Base-by-base conservation (phyloP, 2,329 filamentous ascomycete genomes). In the Lachnellula hyalina region DNA sequence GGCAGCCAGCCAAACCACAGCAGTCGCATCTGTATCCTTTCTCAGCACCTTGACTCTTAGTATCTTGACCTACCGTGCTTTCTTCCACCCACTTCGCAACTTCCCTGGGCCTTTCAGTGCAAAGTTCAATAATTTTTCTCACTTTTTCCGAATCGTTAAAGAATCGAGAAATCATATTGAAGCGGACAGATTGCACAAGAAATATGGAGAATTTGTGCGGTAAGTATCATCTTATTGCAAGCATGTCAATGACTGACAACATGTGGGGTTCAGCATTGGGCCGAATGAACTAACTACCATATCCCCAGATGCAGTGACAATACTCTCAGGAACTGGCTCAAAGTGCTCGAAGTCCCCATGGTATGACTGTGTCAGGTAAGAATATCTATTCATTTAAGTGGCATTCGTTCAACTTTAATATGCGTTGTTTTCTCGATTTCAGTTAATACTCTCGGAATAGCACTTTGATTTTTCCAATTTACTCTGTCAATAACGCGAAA, bases 11-110 rank as follows among this genome's bases (percentile, higher is more conserved):
- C 40, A 34, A 17, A 34, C 50, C 14, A 52, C 60, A n/a, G 36
- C 53, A 3, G n/a, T 47, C 11, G 45, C 51, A 9, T 35, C 49
- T 1, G 15, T n/a, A 7, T 57, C 58, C 3, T 61, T 58, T 19
- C 41, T 54, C 15, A 35, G 40, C 2, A 47, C 44, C 3, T 49
- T 63, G 15, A 79, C 61, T 78, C 79, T 0, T 52, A 73, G 78
- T 9, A 77, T 83, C 68, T 69, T 83, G 25, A 74, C 77, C 49
- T 81, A 84, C 61, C 64, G 83, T 5, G 75, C 78, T 0, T 75
- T 83, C 72, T 74, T 65, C 67, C 66, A 49, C 64, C 67, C 46
- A 38, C 63, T 72, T 49, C 64, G 51, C 14, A 48, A 49, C 11
- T 69, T 68, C 25, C 64, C 66, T 8, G 67, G 66, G 3, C 67